A percentile compares a stretch with the other conserved stretches of the same genome.
These are phyloP conservation scores for Erodium moschatum DNA, from an alignment of 441 rosid species.

Conservation along the genomic window DNA sequence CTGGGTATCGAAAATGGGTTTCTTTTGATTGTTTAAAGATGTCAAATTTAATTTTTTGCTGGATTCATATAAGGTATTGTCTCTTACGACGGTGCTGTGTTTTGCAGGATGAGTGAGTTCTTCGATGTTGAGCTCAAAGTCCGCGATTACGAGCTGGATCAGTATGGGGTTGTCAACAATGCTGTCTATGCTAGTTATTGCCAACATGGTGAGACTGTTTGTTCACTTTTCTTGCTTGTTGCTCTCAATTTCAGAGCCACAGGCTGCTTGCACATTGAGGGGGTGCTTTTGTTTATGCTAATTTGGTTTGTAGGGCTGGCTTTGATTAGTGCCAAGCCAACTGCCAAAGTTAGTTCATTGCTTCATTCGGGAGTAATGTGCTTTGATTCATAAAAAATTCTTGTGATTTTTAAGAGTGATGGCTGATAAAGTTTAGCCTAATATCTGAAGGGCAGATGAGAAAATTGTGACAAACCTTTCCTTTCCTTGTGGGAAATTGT, in stretches of 20 bases:
- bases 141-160: conserved; percentile 77
- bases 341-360: too few species aligned
- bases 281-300: background rate
- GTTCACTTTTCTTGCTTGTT: background rate
- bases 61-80: background rate
- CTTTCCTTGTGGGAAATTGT: background rate
- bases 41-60: background rate
- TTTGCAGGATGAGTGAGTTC: conserved; percentile 45
- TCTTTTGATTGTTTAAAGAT: background rate
- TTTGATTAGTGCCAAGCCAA: too few species aligned
- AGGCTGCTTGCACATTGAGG: background rate
- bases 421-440: background rate
- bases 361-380: too few species aligned
- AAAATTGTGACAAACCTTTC: background rate
- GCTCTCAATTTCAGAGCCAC: background rate
- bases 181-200: conserved; percentile 74
- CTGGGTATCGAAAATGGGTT: background rate
- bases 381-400: background rate
- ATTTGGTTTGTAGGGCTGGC: too few species aligned
- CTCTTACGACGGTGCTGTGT: background rate
- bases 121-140: conserved; percentile 57
- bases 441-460: background rate
- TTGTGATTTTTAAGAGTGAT: background rate
- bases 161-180: conserved; percentile 79
- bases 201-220: conserved; percentile 45